Base-by-base conservation (phyloP, 176 grass and related monocot species). In the Sorghum bicolor region DNA sequence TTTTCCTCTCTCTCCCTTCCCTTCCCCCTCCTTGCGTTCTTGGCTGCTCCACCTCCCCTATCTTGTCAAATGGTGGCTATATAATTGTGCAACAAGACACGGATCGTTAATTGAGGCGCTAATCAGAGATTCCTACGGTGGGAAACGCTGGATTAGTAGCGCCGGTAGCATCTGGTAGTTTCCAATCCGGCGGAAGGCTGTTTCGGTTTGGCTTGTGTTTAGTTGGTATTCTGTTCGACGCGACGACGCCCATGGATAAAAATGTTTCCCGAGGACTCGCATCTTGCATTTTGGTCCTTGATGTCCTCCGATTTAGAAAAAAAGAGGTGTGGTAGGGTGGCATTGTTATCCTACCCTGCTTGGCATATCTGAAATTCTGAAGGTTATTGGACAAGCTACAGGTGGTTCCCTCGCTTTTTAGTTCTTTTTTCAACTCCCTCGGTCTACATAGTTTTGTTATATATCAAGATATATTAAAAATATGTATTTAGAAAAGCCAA, bases 11-110 rank as follows among this genome's bases (percentile, higher is more conserved):
- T 5, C 50, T 3, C 48, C 4, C 14, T 38, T 32, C 8, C 9
- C 62, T 55, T 65, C 41, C 66, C 66, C 60, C 50, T 38, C 74
- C 24, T 31, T 65, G 31, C 20, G 80, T 47, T 60, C 79, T 61
- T 86, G 87, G 41, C 66, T 86, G 48, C 37, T 74, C 24, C 48
- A 25, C 47, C 36, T 24, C 16, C 25, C 30, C 25, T 43, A 2
- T 16, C 64, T 50, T 40, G 37, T 79, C 79, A 31, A 86, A 90
- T 86, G 84, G 84, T 83, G 79, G 80, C 67, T 83, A 62, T 79
- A 83, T 86, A 62, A 50, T 86, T 36, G 72, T 7, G n/a, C 30
- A 6, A 81, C 13, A 30, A 39, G 29, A 47, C 5, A 38, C 2
- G 37, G 24, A 30, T 45, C 57, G 28, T 70, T 45, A n/a, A 78